These are phyloP conservation scores for Rhodotorula sp. DNA, from an alignment of 1,284 basidiomycete species.

Conservation along the genomic window DNA sequence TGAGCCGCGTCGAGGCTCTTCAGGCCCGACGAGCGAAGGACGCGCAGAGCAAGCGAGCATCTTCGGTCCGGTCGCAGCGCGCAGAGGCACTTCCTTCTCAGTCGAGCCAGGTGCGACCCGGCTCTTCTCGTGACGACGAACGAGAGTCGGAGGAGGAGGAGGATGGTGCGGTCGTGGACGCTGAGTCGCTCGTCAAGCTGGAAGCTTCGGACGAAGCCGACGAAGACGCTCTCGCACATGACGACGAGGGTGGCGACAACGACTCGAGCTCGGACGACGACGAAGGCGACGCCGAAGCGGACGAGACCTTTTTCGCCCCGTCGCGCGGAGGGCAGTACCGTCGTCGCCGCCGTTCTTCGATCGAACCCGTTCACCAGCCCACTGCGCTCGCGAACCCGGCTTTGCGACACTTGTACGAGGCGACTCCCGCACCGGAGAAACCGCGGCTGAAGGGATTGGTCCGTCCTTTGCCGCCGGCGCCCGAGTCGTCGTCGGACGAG, in stretches of 20 bases:
- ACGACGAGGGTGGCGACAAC: not conserved
- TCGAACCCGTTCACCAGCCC: conserved; percentile 25
- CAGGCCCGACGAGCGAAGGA: conserved; percentile 37
- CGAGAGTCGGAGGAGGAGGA: not conserved
- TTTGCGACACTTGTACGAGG: conserved; percentile 36
- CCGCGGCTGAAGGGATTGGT: conserved; percentile 15
- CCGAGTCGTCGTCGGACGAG: not conserved
- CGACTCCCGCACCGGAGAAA: conserved; percentile 25
- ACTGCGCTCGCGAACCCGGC: conserved; percentile 31
- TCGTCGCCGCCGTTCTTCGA: conserved; percentile 14
- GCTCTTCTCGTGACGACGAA: not conserved
- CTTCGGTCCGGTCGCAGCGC: not conserved
- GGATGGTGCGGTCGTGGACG: not conserved
- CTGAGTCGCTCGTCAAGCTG: not conserved
- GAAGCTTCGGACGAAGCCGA: not conserved
- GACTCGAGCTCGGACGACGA: not conserved
- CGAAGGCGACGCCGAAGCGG: conserved; percentile 1
- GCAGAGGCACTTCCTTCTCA: not conserved
- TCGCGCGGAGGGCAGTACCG: not conserved
- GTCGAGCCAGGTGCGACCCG: not conserved
- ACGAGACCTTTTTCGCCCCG: conserved; percentile 37
- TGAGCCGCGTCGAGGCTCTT: conserved; percentile 38
- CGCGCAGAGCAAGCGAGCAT: not conserved
- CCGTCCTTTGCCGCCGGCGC: not conserved
- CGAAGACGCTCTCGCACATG: not conserved